Conservation (phyloP, 441 rosid genomes). For the Mallotus repandus region DNA sequence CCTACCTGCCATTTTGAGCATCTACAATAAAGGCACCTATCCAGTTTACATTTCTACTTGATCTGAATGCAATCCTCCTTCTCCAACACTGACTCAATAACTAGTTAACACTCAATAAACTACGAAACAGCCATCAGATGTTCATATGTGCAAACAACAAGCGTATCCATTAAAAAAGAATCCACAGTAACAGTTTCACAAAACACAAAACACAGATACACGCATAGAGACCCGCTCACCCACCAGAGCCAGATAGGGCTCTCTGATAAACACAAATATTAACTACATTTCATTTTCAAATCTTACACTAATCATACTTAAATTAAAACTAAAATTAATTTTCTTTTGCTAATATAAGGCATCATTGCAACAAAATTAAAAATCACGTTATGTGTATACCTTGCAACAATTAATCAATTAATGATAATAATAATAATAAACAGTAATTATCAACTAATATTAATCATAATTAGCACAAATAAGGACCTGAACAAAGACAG, state of each 20-base stretch:
- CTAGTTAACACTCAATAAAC: neutral
- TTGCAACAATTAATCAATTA: neutral
- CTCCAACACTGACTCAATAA: neutral
- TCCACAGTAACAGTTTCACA: too few species aligned
- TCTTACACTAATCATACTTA: conserved; percentile 7
- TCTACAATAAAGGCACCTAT: neutral
- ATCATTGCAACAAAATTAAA: neutral
- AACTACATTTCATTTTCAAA: neutral
- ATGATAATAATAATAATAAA: neutral
- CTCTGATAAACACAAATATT: conserved; percentile 42
- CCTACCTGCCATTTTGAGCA: neutral
- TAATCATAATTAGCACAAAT: neutral
- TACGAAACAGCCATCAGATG: neutral
- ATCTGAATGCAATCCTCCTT: neutral
- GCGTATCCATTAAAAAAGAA: too few species aligned
- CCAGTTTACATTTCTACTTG: neutral
- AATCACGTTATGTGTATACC: too few species aligned
- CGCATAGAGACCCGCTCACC: too few species aligned
- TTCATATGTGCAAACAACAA: neutral
- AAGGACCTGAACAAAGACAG: conserved; percentile 51
- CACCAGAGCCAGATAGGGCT: too few species aligned
- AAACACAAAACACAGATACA: too few species aligned
- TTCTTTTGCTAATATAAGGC: neutral
- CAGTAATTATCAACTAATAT: too few species aligned
- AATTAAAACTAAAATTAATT: neutral